Conservation (phyloP, 441 rosid species). For the Mallotus repandus region DNA sequence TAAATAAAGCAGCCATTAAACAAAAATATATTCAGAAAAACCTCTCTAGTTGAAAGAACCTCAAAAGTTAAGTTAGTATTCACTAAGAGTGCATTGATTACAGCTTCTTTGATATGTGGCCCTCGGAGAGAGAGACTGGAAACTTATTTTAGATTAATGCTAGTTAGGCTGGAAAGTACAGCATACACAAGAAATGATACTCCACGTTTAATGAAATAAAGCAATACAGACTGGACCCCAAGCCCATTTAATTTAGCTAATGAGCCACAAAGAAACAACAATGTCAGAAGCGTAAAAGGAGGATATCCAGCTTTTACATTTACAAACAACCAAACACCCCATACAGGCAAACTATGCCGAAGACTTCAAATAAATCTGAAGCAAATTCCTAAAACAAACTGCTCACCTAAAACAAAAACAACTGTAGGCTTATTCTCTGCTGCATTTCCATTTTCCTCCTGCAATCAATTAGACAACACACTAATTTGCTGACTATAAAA, state of each 20-base stretch:
- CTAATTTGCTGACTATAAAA: neutral
- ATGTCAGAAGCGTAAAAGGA: too few relatives aligned
- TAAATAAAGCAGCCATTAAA: neutral
- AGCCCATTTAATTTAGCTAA: too few relatives aligned
- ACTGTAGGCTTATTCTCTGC: constrained; percentile 69
- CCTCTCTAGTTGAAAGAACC: neutral
- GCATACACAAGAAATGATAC: too few relatives aligned
- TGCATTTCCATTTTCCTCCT: constrained; percentile 49
- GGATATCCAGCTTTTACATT: neutral
- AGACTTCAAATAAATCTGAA: neutral
- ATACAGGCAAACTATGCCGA: neutral
- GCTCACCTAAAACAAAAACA: constrained; percentile 85
- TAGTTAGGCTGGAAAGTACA: too few relatives aligned
- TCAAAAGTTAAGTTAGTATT: neutral
- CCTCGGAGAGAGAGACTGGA: neutral
- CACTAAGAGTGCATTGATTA: neutral
- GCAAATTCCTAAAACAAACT: neutral
- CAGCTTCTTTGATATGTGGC: neutral
- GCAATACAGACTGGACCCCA: too few relatives aligned
- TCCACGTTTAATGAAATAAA: neutral
- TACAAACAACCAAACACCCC: neutral
- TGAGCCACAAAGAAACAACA: neutral
- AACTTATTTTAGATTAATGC: neutral
- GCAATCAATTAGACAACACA: constrained; percentile 17
- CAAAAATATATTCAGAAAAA: neutral